Base-by-base conservation (phyloP, 164 flowering plant genomes). In the Saururus chinensis region DNA sequence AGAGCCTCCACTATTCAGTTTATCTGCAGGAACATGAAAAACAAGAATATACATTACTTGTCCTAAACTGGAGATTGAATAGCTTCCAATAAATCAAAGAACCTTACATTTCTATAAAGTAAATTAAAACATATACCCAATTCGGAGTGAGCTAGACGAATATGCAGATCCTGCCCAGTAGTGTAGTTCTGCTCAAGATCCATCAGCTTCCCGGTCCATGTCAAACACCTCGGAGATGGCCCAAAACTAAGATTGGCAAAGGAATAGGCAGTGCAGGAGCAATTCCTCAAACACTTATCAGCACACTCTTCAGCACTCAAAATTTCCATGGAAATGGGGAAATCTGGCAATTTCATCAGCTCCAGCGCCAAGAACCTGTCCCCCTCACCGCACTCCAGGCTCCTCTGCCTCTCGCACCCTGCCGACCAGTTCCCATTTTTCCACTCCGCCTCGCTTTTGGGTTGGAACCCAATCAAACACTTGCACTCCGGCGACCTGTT, bases 381-480 rank as follows among this genome's bases (percentile, higher is more conserved):
- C 26, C 40, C 40, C 30, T 22, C 13, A 21, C 14, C 14, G 17
- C 62, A 57, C 55, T 19, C 22, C 23, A 59, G 7, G 6, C 21
- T 0, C 9, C 45, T 48, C 30, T 45, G 20, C 56, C 70, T 53
- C 23, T n/a, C 56, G 30, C 74, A 71, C 0, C 70, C 67, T 1
- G 17, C 24, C 0, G 56, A 14, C 67, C 70, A 63, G 53, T 66
- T 59, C 12, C 70, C 63, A 24, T 7, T 2, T 4, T n/a, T 37
- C 73, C 73, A 70, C 24, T 65, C 66, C 23, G 24, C 19, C 4
- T 58, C 55, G 0, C n/a, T 53, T 48, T 63, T 75, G 0, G 84
- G 84, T 37, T 8, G 49, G 68, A 71, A 82, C 11, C 82, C 80
- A 4, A 53, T 19, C 62, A 82, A 60, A 61, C 86, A 80, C 35